Base-by-base conservation (phyloP, 2,329 filamentous ascomycete species). In the Cytospora chrysosperma region DNA sequence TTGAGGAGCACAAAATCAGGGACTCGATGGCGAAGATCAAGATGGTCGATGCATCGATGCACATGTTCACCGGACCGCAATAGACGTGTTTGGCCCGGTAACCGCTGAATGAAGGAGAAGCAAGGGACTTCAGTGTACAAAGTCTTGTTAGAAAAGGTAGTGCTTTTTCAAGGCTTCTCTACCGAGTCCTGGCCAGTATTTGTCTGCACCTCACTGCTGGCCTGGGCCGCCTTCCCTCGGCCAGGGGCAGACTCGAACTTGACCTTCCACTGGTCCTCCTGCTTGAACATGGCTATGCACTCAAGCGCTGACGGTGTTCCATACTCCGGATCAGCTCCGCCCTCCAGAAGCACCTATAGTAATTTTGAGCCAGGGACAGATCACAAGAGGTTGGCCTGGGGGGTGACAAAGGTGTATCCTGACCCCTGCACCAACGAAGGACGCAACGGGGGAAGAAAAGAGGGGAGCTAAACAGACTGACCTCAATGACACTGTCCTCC, bases 401-500 rank as follows among this genome's bases (percentile, higher is more conserved):
- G 17, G 15, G 27, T n/a, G 12, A 3, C 4, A 32, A 10, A 7
- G 27, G 10, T 5, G 32, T 3, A 19, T 17, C 47, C 3, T 13
- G 13, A 40, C 21, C 15, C 21, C 19, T 37, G 49, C 26, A 7
- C 4, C 8, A 10, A 15, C n/a, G 7, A 6, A 21, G 15, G 13
- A 27, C 1, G 19, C 21, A 10, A 7, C 54, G n/a, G n/a, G 19
- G 5, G 6, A 17, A 28, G 15, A 21, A 43, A 27, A 8, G 24
- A 17, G 10, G 30, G n/a, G 19, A 3, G 1, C 37, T 28, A n/a
- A 26, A 24, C 2, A 10, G 10, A 19, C 73, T 57, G 64, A 84
- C 82, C 72, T 84, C 83, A 12, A 91, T 82, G 3, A 91, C 85
- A 4, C 82, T 83, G 61, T 84, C 81, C 70, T 89, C 87, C 13